Conservation (phyloP, 495 filamentous ascomycete genomes). For the Hypoxylon crocopeplum region DNA sequence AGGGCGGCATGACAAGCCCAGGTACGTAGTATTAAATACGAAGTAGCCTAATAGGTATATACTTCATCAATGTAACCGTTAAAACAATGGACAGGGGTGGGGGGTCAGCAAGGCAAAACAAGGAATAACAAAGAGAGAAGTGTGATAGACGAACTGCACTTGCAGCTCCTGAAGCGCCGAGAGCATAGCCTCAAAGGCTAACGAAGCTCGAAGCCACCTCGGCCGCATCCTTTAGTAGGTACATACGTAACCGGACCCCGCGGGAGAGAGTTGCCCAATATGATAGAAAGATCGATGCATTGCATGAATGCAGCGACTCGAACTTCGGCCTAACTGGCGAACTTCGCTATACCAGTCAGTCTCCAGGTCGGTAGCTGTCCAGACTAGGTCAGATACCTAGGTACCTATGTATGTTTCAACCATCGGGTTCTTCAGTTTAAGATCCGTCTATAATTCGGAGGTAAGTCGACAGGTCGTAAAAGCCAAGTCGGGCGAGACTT, state of each 20-base stretch:
- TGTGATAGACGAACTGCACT: slow-evolving; percentile 10
- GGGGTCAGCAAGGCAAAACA: slow-evolving; percentile 4
- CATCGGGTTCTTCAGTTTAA: too few relatives aligned
- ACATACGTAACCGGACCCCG: slow-evolving; percentile 1
- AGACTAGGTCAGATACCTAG: too few relatives aligned
- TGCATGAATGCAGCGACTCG: slow-evolving; percentile 3
- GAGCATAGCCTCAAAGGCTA: slow-evolving; percentile 36
- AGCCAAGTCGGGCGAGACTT: too few relatives aligned
- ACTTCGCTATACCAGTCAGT: too few relatives aligned
- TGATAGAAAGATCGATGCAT: slow-evolving; percentile 11
- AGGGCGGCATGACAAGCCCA: slow-evolving; percentile 11
- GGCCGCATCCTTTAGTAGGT: slow-evolving; percentile 4
- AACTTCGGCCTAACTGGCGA: too few relatives aligned
- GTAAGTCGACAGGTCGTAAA: too few relatives aligned
- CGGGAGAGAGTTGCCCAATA: neutral
- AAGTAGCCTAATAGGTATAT: slow-evolving; percentile 12
- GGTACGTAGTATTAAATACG: slow-evolving; percentile 17
- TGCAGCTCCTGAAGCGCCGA: slow-evolving; percentile 12
- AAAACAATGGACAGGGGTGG: slow-evolving; percentile 1
- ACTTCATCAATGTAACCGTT: slow-evolving; percentile 23
- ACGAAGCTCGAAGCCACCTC: slow-evolving; percentile 13
- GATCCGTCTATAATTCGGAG: too few relatives aligned
- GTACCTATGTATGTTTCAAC: too few relatives aligned
- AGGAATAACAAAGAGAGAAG: slow-evolving; percentile 21
- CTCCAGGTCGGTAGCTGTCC: too few relatives aligned